phyloP scores from a whole-genome alignment of 163 green algal genomes.

The Scenedesmus sp. region DNA sequence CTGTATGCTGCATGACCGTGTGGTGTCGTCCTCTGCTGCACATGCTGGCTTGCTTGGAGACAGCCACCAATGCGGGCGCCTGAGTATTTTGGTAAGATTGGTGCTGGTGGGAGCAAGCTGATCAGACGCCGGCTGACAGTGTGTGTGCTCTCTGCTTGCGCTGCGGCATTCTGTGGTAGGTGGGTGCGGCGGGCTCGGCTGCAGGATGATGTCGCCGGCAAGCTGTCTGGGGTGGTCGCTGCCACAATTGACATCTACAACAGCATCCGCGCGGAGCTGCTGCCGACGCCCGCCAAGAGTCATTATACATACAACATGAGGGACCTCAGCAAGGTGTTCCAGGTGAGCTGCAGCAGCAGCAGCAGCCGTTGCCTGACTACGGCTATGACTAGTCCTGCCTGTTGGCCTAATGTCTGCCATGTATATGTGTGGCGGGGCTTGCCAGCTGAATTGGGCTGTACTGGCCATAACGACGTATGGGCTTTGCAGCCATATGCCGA shows the following conservation, averaged over 20 bases:
- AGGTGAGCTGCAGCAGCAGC: conserved; percentile 57
- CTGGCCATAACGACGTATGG: neutral
- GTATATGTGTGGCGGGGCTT: neutral
- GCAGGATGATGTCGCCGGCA: neutral
- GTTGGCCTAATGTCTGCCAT: neutral
- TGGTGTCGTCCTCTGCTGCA: neutral
- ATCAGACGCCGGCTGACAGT: too few species aligned
- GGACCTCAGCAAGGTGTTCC: conserved; percentile 84
- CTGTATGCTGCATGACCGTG: conserved; percentile 33
- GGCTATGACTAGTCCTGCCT: neutral
- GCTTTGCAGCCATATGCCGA: neutral
- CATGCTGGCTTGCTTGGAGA: neutral
- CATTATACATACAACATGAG: conserved; percentile 90
- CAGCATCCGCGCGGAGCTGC: conserved; percentile 75
- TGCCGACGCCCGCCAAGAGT: conserved; percentile 82
- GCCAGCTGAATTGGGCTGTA: neutral
- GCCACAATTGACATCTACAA: conserved; percentile 86
- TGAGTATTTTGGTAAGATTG: too few species aligned
- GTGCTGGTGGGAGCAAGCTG: too few species aligned
- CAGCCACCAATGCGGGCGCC: too few species aligned
- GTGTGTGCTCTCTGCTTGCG: neutral
- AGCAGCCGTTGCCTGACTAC: too few species aligned
- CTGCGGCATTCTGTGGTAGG: conserved; percentile 10
- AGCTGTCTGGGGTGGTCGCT: conserved; percentile 69
- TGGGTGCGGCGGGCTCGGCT: conserved; percentile 22